Percentiles rank a stretch among this genome's conserved stretches.
These are phyloP conservation scores for Globisporangium nodosum DNA, from an alignment of 352 stramenopile species.

Conservation along the genomic window DNA sequence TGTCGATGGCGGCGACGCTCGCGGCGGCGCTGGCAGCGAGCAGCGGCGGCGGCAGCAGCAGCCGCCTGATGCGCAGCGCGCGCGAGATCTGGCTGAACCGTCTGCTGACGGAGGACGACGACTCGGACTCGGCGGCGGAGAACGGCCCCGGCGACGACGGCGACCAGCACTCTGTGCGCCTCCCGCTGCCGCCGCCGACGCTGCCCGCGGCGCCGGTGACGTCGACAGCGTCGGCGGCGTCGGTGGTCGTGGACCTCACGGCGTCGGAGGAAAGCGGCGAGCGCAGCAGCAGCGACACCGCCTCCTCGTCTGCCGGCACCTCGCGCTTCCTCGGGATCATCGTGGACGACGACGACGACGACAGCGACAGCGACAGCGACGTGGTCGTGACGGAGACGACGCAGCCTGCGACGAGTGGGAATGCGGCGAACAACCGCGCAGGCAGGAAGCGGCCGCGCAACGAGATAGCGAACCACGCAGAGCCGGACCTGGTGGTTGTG, in stretches of 20 bases:
- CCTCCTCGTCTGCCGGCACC: background rate
- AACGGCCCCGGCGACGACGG: background rate
- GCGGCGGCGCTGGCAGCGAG: background rate
- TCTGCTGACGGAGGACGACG: slow-evolving; percentile 20
- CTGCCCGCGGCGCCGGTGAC: background rate
- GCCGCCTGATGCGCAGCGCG: slow-evolving; percentile 5
- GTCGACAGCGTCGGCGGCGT: background rate
- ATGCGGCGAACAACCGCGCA: background rate
- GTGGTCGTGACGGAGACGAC: background rate
- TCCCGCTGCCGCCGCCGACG: background rate
- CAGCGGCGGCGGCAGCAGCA: background rate
- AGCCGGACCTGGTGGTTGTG: slow-evolving; percentile 2
- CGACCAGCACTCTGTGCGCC: background rate
- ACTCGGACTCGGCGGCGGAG: slow-evolving; percentile 7
- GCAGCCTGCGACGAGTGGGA: background rate
- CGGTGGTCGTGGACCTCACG: slow-evolving; percentile 9
- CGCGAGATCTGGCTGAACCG: slow-evolving; percentile 4
- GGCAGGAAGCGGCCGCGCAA: slow-evolving; percentile 11
- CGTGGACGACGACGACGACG: slow-evolving; percentile 10
- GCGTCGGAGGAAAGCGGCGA: slow-evolving; percentile 2
- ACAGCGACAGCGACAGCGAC: background rate
- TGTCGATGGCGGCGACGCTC: background rate
- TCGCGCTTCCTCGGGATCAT: slow-evolving; percentile 7
- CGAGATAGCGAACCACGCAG: slow-evolving; percentile 2
- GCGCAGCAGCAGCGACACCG: background rate